These are phyloP conservation scores for Chenopodium berlandieri DNA, from an alignment of 148 eudicot species.

Conservation along the genomic window DNA sequence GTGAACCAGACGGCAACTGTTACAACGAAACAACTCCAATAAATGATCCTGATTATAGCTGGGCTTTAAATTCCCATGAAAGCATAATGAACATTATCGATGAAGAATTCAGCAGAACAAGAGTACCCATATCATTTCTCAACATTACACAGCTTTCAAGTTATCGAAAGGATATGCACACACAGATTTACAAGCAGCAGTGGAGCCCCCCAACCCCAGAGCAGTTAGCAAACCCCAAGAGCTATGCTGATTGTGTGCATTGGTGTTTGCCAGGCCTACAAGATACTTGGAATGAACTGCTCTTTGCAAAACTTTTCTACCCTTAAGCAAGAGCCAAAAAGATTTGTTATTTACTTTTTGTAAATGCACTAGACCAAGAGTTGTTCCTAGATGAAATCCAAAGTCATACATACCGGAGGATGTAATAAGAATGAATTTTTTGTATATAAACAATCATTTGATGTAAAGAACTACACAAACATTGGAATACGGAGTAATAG, in stretches of 20 bases:
- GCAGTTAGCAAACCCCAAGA: slow-evolving; percentile 71
- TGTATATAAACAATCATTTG: neutral
- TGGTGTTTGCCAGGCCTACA: slow-evolving; percentile 96
- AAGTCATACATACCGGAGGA: neutral
- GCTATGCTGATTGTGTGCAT: slow-evolving; percentile 89
- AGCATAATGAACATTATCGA: slow-evolving; percentile 70
- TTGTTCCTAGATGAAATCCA: neutral
- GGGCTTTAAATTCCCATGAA: slow-evolving; percentile 66
- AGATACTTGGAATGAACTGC: slow-evolving; percentile 94
- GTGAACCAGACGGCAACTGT: slow-evolving; percentile 63
- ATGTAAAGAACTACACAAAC: neutral
- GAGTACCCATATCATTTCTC: slow-evolving; percentile 62
- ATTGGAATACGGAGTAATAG: neutral
- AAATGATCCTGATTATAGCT: slow-evolving; percentile 56
- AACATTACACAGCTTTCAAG: slow-evolving; percentile 81
- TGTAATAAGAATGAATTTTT: neutral
- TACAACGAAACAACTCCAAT: slow-evolving; percentile 77
- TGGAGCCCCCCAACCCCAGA: slow-evolving; percentile 73
- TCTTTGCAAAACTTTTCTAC: slow-evolving; percentile 82
- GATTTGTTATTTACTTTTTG: neutral
- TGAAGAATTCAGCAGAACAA: slow-evolving; percentile 57
- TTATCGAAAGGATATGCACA: slow-evolving; percentile 87
- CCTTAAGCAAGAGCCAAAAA: slow-evolving; percentile 36
- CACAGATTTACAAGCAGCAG: slow-evolving; percentile 89
- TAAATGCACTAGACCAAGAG: neutral